Base-by-base conservation (phyloP, 345 rosid genomes). In the Eucalyptus caleyi region DNA sequence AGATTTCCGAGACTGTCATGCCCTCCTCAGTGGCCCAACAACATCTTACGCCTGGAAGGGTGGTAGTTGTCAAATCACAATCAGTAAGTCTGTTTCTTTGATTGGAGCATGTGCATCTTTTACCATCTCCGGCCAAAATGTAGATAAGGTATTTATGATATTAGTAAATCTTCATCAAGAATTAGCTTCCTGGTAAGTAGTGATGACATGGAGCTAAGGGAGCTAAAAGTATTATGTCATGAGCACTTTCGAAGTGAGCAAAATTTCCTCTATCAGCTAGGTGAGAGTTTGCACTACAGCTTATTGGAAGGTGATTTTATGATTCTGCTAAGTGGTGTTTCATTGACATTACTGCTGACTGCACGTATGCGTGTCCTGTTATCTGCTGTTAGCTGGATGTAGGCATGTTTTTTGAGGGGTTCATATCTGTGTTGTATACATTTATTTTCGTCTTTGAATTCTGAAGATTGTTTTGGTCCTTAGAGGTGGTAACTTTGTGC, bases 31-130 rank as follows among this genome's bases (percentile, higher is more conserved):
- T 7, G 88, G 93, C 92, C 90, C 96, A 51, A 87, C 85, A 89
- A 86, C 91, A 89, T 85, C 96, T 97, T 92, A 86, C 45, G 54
- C 91, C 91, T 91, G 99, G 99, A 93, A 95, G 97, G 90, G 99
- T 97, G 89, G 95, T 97, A 51, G 94, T 97, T 50, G 95, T 96
- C 95, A 97, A 95, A 95, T 95, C 98, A 42, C 94, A 90, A 89
- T 94, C 94, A 51, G 99, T 97, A 89, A 95, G 98, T 44, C 44
- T 40, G 15, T 32, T 86, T 49, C 69, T 62, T 88, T 47, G 50
- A 77, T 18, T 50, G 56, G 11, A 16, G 40, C 19, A 47, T 37
- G 32, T 32, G 88, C 62, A 11, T 67, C 80, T 53, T 50, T 67
- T 54, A 26, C 32, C 89, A 54, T 87, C 56, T 87, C 83, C 82